phyloP scores from a whole-genome alignment of 257 asterid species.

The Scutellaria minor region DNA sequence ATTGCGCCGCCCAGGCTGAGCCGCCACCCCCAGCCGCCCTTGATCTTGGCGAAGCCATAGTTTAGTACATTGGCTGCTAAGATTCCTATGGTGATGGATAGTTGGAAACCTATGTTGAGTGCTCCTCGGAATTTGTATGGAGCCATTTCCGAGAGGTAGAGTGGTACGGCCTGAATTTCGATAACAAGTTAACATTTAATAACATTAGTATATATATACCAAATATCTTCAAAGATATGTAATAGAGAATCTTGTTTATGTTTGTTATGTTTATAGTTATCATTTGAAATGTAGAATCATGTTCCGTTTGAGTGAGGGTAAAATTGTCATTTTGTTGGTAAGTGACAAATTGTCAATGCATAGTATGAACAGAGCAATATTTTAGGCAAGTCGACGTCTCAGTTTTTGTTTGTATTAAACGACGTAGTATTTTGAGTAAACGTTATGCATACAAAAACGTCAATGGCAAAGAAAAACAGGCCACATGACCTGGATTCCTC shows the following conservation, averaged over 20 bases:
- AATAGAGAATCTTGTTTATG: too few relatives aligned
- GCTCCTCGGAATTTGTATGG: constrained; percentile 73
- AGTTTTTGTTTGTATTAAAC: constrained; percentile 37
- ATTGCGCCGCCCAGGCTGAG: constrained; percentile 78
- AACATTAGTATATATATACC: too few relatives aligned
- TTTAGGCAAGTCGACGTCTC: constrained; percentile 34
- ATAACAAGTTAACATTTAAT: neutral
- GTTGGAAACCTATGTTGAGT: constrained; percentile 66
- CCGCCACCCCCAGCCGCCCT: constrained; percentile 79
- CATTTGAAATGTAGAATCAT: neutral
- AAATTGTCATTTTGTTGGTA: neutral
- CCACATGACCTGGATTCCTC: constrained; percentile 2
- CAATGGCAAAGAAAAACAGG: constrained; percentile 33
- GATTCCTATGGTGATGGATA: constrained; percentile 67
- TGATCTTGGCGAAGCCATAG: constrained; percentile 61
- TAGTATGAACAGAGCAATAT: neutral
- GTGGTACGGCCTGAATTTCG: constrained; percentile 56
- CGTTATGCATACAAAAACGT: constrained; percentile 24
- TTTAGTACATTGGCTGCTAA: constrained; percentile 61
- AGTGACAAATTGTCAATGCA: neutral
- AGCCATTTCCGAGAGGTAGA: constrained; percentile 76
- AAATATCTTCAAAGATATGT: too few relatives aligned
- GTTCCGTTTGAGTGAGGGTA: neutral
- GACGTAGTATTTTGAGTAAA: constrained; percentile 36
- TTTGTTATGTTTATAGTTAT: too few relatives aligned